Conservation (phyloP, 257 asterid species). For the Solanum corneliomulleri region DNA sequence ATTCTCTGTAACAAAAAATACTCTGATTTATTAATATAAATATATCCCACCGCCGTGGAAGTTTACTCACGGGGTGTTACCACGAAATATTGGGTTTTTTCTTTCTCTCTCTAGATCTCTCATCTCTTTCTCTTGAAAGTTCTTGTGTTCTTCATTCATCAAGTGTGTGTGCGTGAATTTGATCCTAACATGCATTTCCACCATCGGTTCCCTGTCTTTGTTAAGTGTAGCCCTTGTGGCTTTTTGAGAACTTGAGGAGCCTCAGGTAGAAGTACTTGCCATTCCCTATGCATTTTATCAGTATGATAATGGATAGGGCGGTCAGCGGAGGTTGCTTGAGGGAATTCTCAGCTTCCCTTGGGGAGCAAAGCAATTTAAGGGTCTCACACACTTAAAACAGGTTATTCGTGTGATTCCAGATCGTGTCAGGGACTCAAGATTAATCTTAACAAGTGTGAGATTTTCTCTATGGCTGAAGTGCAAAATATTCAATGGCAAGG, state of each 20-base stretch:
- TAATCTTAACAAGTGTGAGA: background rate
- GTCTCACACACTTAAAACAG: background rate
- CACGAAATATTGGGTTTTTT: no score
- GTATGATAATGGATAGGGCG: background rate
- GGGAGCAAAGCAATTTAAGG: background rate
- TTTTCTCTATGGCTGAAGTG: background rate
- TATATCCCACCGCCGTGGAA: no score
- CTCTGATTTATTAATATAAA: no score
- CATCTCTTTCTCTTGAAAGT: no score
- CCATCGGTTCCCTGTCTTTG: background rate
- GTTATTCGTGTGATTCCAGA: background rate
- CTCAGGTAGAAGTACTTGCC: background rate
- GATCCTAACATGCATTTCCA: background rate
- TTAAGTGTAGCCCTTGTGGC: background rate
- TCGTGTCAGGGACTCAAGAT: background rate
- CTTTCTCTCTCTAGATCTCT: no score
- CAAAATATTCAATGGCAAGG: background rate
- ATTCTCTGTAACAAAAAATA: no score
- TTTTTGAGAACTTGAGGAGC: background rate
- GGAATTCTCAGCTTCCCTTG: background rate
- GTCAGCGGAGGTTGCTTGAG: background rate
- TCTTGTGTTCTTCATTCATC: no score
- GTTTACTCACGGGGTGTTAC: no score
- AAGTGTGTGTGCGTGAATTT: no score
- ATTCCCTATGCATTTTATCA: background rate